A percentile compares a stretch with the other conserved stretches of the same genome.
These are phyloP conservation scores for Penicillium ochrochloron DNA, from an alignment of 495 filamentous ascomycete genomes.

Conservation along the genomic window DNA sequence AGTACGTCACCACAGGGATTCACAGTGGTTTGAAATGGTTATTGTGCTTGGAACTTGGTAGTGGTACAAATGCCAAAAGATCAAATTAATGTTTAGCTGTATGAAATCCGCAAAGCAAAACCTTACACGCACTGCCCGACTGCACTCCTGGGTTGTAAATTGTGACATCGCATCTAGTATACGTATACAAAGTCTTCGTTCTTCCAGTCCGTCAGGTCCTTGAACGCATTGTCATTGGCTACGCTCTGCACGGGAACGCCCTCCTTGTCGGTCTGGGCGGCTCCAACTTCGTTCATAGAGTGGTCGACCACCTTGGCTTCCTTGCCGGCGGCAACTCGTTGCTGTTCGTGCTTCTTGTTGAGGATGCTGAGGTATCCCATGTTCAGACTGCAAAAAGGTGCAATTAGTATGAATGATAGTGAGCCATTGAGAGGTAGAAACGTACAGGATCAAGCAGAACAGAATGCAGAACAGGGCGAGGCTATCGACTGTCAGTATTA, in stretches of 20 bases:
- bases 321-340: constrained; percentile 56
- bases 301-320: constrained; percentile 43
- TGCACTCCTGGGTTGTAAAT: too few species aligned
- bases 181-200: constrained; percentile 67
- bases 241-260: constrained; percentile 45
- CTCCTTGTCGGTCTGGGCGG: constrained; percentile 47
- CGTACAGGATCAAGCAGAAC: constrained; percentile 49
- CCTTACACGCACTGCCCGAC: neutral
- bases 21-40: neutral
- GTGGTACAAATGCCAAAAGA: neutral
- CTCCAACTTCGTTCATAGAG: constrained; percentile 46
- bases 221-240: constrained; percentile 55
- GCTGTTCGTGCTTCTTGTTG: constrained; percentile 56
- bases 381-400: constrained; percentile 34
- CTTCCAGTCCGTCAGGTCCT: constrained; percentile 57
- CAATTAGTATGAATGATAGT: neutral
- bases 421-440: neutral
- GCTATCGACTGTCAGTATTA: constrained; percentile 25
- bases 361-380: constrained; percentile 51
- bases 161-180: constrained; percentile 40
- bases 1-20: neutral
- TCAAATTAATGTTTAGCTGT: neutral
- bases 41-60: too few species aligned
- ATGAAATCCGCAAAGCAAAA: neutral
- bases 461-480: constrained; percentile 61